Percentiles rank a stretch among this genome's conserved stretches.
Evolutionary conservation across 768 basidiomycete genomes (phyloP).

Genomic region (Gymnopilus dilepis): DNA sequence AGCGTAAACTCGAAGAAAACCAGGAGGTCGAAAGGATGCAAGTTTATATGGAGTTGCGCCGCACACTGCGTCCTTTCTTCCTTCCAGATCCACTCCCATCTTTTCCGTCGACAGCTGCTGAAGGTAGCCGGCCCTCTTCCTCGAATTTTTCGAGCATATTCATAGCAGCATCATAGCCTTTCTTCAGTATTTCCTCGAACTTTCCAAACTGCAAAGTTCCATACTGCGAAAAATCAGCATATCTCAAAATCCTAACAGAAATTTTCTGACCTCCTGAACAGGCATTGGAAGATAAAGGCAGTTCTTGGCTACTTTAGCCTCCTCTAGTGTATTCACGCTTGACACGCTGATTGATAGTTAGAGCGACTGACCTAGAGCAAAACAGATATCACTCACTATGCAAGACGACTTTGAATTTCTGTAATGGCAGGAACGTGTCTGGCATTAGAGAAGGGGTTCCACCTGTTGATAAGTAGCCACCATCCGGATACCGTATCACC

Average conservation of each 20-base stretch:
- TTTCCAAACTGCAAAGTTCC: conserved; percentile 91
- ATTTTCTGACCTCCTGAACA: conserved; percentile 75
- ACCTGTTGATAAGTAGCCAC: conserved; percentile 93
- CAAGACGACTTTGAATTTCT: conserved; percentile 91
- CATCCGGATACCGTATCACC: conserved; percentile 96
- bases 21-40: neutral
- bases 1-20: neutral
- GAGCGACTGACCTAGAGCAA: neutral
- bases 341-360: conserved; percentile 70
- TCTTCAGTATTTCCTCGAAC: conserved; percentile 86
- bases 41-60: conserved; percentile 77
- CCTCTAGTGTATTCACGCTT: conserved; percentile 92
- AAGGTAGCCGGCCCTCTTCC: conserved; percentile 83
- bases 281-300: conserved; percentile 96
- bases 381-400: conserved; percentile 73
- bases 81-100: conserved; percentile 49
- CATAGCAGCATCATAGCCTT: conserved; percentile 78
- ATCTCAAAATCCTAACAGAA: neutral
- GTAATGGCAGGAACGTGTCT: conserved; percentile 85
- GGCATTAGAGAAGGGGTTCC: conserved; percentile 87
- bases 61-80: conserved; percentile 76
- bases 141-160: conserved; percentile 79
- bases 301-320: conserved; percentile 88
- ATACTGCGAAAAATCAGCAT: conserved; percentile 52
- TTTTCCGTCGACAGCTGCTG: conserved; percentile 67